Conservation (phyloP, 2,329 filamentous ascomycete genomes). For the Xylaria sp. region DNA sequence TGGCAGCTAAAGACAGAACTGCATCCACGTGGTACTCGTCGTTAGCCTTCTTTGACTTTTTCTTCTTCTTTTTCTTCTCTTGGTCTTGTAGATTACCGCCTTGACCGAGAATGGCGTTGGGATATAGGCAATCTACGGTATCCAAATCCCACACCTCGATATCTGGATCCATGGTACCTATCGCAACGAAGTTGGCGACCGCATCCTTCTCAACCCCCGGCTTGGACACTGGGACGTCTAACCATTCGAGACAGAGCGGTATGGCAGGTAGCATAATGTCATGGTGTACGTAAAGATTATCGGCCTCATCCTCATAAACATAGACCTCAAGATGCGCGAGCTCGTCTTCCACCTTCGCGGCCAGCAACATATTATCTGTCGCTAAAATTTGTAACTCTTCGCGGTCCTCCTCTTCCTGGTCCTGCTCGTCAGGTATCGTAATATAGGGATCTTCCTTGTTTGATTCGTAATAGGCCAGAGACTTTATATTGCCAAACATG, state of each 20-base stretch:
- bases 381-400: slow-evolving; percentile 94
- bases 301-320: slow-evolving; percentile 93
- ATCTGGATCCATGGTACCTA: slow-evolving; percentile 97
- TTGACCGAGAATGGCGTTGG: slow-evolving; percentile 93
- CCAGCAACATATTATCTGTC: slow-evolving; percentile 91
- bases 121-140: slow-evolving; percentile 97
- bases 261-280: slow-evolving; percentile 99
- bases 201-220: slow-evolving; percentile 69
- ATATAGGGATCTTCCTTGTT: slow-evolving; percentile 98
- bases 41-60: slow-evolving; percentile 89
- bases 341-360: slow-evolving; percentile 96
- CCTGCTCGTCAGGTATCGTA: slow-evolving; percentile 77
- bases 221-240: slow-evolving; percentile 90
- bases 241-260: slow-evolving; percentile 94
- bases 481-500: slow-evolving; percentile 97
- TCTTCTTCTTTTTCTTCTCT: slow-evolving; percentile 72
- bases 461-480: slow-evolving; percentile 90
- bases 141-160: slow-evolving; percentile 99
- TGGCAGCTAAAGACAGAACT: slow-evolving; percentile 89
- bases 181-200: slow-evolving; percentile 89
- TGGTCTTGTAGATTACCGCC: slow-evolving; percentile 65
- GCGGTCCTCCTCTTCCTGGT: slow-evolving; percentile 87
- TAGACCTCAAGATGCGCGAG: slow-evolving; percentile 97
- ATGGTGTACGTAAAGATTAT: slow-evolving; percentile 99
- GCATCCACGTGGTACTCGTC: slow-evolving; percentile 95